phyloP scores from a whole-genome alignment of 2,329 filamentous ascomycete genomes.

The Gliomastix tumulicola region DNA sequence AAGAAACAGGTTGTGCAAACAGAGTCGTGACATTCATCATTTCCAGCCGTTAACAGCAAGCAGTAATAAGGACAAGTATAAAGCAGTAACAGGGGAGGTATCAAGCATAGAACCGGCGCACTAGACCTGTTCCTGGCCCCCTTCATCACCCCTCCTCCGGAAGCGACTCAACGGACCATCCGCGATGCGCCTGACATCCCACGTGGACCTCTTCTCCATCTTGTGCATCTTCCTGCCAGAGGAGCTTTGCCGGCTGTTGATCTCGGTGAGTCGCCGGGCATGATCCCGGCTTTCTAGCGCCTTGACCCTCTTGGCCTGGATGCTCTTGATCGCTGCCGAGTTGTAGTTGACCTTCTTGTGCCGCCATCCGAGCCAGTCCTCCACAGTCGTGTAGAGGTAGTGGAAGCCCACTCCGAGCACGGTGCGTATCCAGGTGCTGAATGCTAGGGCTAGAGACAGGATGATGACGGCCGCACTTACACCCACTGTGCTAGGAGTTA shows the following conservation, averaged over 20 bases:
- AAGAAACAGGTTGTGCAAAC: background rate
- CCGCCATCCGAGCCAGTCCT: constrained; percentile 8
- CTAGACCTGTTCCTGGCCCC: background rate
- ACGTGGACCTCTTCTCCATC: constrained; percentile 1
- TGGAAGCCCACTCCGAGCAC: constrained; percentile 6
- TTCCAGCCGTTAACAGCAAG: too few relatives aligned
- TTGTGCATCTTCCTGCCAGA: background rate
- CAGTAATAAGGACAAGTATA: too few relatives aligned
- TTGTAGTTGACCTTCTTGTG: constrained; percentile 6
- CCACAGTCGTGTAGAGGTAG: constrained; percentile 3
- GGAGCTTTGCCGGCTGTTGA: constrained; percentile 6
- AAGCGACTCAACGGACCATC: background rate
- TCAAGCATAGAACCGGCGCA: too few relatives aligned
- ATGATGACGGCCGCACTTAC: constrained; percentile 9
- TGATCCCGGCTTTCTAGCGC: constrained; percentile 7
- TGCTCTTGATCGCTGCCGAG: constrained; percentile 6
- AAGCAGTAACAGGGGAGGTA: too few relatives aligned
- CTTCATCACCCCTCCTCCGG: constrained; percentile 1
- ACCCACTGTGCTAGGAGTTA: too few relatives aligned
- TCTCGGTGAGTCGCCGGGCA: constrained; percentile 8
- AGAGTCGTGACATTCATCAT: background rate
- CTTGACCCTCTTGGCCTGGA: constrained; percentile 6
- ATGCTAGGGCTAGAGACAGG: constrained; percentile 11
- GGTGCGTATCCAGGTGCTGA: constrained; percentile 11
- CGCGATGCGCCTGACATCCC: constrained; percentile 3